Percentiles rank a stretch among this genome's conserved stretches.
Evolutionary conservation across 176 grass and related monocot genomes (phyloP).

Genomic region (Eleusine coracana): DNA sequence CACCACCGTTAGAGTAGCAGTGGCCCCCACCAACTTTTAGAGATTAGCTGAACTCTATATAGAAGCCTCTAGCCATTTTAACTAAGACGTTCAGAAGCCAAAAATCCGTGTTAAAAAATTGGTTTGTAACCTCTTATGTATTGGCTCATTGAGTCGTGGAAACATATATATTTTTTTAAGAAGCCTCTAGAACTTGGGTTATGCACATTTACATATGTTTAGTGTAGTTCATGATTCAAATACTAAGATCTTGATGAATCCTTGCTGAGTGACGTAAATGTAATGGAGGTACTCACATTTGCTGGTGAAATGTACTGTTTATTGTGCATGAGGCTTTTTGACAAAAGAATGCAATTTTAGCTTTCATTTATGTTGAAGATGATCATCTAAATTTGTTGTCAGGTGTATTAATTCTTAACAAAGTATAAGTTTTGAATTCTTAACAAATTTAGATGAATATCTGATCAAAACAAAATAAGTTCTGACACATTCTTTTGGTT

Average conservation of each 20-base stretch:
- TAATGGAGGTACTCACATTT: not conserved
- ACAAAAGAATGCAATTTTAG: not conserved
- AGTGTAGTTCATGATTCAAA: slow-evolving; percentile 3
- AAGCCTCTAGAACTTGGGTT: not conserved
- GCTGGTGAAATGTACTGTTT: not conserved
- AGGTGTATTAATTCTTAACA: too few relatives aligned
- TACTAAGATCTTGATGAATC: not conserved
- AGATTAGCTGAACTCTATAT: not conserved
- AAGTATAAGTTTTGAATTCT: too few relatives aligned
- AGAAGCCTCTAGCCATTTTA: not conserved
- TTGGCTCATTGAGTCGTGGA: not conserved
- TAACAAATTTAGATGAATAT: not conserved
- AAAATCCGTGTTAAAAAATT: not conserved
- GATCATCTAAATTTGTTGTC: not conserved
- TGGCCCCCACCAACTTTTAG: not conserved
- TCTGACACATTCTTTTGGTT: slow-evolving; percentile 20
- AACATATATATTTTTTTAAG: not conserved
- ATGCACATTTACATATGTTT: not conserved
- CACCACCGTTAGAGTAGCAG: not conserved
- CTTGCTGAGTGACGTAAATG: not conserved
- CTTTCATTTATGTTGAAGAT: not conserved
- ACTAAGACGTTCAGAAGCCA: not conserved
- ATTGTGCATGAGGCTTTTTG: not conserved
- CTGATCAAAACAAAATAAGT: not conserved
- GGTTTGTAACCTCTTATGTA: not conserved